Conservation (phyloP, 1,284 basidiomycete genomes). For the Phaffia rhodozyma region DNA sequence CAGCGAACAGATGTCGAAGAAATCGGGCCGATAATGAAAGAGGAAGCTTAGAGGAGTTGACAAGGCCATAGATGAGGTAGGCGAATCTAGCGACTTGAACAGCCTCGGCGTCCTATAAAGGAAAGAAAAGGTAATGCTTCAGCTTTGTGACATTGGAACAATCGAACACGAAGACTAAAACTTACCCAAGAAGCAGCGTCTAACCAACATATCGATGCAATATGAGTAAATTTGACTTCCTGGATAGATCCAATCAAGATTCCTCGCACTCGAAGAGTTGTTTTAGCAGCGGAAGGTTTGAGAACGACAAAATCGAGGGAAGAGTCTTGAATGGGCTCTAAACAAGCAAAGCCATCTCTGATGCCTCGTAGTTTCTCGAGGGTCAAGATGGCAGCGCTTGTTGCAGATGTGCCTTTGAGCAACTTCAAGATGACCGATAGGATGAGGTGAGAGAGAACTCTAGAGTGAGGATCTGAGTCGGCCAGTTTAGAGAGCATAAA, state of each 20-base stretch:
- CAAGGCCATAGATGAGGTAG: constrained; percentile 47
- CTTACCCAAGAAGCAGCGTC: constrained; percentile 14
- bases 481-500: constrained; percentile 43
- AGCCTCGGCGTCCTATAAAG: not conserved
- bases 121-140: not conserved
- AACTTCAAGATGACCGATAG: constrained; percentile 45
- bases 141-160: not conserved
- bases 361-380: constrained; percentile 35
- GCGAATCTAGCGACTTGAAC: constrained; percentile 8
- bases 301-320: constrained; percentile 22
- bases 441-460: constrained; percentile 49
- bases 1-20: constrained; percentile 54
- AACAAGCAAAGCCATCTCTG: constrained; percentile 21
- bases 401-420: constrained; percentile 46
- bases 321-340: constrained; percentile 23
- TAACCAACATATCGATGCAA: constrained; percentile 21
- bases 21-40: constrained; percentile 44
- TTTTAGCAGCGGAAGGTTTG: constrained; percentile 27
- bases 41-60: constrained; percentile 42
- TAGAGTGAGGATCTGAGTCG: constrained; percentile 43
- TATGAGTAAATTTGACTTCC: constrained; percentile 20
- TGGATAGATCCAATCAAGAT: constrained; percentile 26
- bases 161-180: no score
- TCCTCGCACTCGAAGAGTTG: constrained; percentile 25
- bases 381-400: constrained; percentile 44